phyloP scores from a whole-genome alignment of 768 basidiomycete species.

The Lentinula sp. region DNA sequence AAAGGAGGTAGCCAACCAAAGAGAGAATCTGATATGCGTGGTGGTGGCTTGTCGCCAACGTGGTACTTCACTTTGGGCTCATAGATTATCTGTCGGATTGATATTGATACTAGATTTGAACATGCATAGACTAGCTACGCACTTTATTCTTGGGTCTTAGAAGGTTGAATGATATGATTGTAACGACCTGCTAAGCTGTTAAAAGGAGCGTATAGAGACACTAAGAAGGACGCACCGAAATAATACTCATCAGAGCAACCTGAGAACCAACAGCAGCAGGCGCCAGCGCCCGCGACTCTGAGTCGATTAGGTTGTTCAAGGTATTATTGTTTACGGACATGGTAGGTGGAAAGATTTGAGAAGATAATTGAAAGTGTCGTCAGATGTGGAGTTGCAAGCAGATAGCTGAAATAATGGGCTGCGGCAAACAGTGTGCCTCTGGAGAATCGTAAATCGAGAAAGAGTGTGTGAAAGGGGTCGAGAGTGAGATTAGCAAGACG shows the following conservation, averaged over 20 bases:
- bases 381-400: background rate
- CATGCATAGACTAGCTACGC: conserved; percentile 8
- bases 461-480: background rate
- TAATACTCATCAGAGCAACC: conserved; percentile 61
- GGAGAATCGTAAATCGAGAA: background rate
- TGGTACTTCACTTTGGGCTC: conserved; percentile 94
- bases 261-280: conserved; percentile 79
- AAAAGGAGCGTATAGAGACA: background rate
- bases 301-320: conserved; percentile 24
- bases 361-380: background rate
- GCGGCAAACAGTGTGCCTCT: background rate
- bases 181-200: conserved; percentile 41
- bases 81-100: conserved; percentile 62
- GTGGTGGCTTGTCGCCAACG: conserved; percentile 68
- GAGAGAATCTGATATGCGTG: conserved; percentile 74
- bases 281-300: conserved; percentile 61
- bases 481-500: background rate
- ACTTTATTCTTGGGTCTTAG: conserved; percentile 90
- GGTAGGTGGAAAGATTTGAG: background rate
- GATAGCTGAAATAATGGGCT: background rate
- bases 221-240: conserved; percentile 49
- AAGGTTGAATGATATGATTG: conserved; percentile 73
- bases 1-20: conserved; percentile 91
- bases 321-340: background rate
- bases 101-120: background rate